These are phyloP conservation scores for Talaromyces islandicus DNA, from an alignment of 2,329 filamentous ascomycete genomes.

Conservation along the genomic window DNA sequence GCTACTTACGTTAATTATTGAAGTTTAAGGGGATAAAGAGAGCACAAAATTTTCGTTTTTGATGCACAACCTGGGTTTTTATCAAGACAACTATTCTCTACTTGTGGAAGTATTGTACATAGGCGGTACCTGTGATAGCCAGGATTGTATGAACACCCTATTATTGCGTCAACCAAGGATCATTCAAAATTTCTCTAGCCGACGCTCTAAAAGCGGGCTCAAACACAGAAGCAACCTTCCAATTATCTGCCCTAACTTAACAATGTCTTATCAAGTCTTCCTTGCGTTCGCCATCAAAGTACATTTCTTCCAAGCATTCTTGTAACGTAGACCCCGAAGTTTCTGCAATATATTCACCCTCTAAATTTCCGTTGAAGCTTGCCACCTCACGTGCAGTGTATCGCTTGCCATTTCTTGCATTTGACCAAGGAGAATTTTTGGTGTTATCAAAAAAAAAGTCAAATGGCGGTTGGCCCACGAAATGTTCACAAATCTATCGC, in stretches of 20 bases:
- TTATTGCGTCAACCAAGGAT: conserved; percentile 14
- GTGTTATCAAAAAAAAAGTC: conserved; percentile 30
- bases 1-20: too few relatives aligned
- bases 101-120: background rate
- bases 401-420: conserved; percentile 31
- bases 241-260: conserved; percentile 19
- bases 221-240: conserved; percentile 17
- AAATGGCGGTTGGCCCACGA: conserved; percentile 35
- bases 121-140: background rate
- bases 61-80: background rate
- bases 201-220: conserved; percentile 23
- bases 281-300: conserved; percentile 26
- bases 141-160: background rate
- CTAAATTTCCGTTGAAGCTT: conserved; percentile 20
- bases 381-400: conserved; percentile 30
- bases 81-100: background rate
- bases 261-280: conserved; percentile 19
- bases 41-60: too few relatives aligned
- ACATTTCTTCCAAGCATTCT: conserved; percentile 33
- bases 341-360: conserved; percentile 12
- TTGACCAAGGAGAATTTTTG: conserved; percentile 26
- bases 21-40: too few relatives aligned
- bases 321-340: conserved; percentile 20
- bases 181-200: conserved; percentile 18
- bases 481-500: conserved; percentile 32